Evolutionary conservation across 768 basidiomycete genomes (phyloP), one percentile per base, ranked within the genome.

Genomic region (Dentipellis sp.): DNA sequence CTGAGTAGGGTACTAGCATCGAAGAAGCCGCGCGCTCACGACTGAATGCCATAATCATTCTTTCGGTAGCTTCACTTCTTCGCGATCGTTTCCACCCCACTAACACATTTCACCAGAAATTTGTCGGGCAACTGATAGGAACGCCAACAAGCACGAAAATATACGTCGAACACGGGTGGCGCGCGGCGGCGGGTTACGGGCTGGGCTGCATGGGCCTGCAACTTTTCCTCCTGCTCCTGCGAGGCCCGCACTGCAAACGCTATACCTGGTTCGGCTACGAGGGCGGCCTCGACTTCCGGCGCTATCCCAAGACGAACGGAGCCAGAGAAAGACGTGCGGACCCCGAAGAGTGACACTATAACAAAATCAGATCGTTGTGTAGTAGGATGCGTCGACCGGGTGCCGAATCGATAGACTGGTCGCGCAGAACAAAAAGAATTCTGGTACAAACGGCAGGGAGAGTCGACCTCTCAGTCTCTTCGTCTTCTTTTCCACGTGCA

Each of bases 101-200:
- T 6, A 37, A 9, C 16, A 37, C 35, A 14, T 0, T 10, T 3
- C 12, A 37, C n/a, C n/a, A 56, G 47, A 37, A 54, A n/a, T 54
- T 57, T 17, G 46, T 57, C n/a, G 73, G 72, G 2, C 71, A 73
- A 58, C 70, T 72, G 14, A 68, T 68, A n/a, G 72, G 73, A 11
- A 71, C 71, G 34, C 66, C 70, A 2, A 69, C 68, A 12, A 64
- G 72, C 19, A 71, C 70, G 1, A 63, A 64, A 37, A 60, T 74
- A 7, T 75, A 72, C 60, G 67, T 70, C 22, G 21, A 59, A 5
- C 52, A 66, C 36, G 74, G 74, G 9, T 72, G 69, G 68, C 59
- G 56, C 7, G 62, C 68, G 4, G 68, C 64, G 9, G 56, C 48
- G 34, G 34, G 38, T 19, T 45, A 67, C n/a, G 65, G 64, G 19